These are phyloP conservation scores for Osmanthus fragrans DNA, from an alignment of 257 asterid genomes.

Conservation along the genomic window DNA sequence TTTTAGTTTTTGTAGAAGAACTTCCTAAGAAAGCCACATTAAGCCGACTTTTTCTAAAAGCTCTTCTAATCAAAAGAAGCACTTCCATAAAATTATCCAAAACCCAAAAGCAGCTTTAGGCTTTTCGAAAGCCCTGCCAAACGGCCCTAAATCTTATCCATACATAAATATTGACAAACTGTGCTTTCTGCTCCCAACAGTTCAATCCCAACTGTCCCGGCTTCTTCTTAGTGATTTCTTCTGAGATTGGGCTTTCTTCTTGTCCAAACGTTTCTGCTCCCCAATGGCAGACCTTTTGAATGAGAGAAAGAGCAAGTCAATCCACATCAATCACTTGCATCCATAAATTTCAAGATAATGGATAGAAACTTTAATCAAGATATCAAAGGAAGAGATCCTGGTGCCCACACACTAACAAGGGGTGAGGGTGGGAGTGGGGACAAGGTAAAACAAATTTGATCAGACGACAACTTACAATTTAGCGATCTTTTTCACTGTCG, in stretches of 20 bases:
- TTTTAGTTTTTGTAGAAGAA: neutral
- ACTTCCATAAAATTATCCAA: too few species aligned
- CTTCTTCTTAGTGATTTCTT: conserved; percentile 69
- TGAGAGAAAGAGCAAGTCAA: conserved; percentile 14
- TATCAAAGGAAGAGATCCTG: neutral
- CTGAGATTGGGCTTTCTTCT: conserved; percentile 70
- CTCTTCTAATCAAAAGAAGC: too few species aligned
- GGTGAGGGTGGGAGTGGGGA: neutral
- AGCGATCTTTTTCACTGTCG: conserved; percentile 61
- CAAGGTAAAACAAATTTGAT: neutral
- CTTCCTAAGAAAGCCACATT: too few species aligned
- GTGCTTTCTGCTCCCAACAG: neutral
- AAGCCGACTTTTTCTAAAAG: too few species aligned
- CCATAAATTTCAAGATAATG: neutral
- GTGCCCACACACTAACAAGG: neutral
- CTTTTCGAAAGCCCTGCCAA: too few species aligned
- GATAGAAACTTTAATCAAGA: neutral
- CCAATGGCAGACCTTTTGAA: conserved; percentile 67
- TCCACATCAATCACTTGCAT: neutral
- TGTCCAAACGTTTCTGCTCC: conserved; percentile 65
- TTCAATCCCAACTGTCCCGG: conserved; percentile 65
- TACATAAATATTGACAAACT: conserved; percentile 2
- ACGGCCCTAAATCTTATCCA: neutral
- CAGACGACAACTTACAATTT: conserved; percentile 61
- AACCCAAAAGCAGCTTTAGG: too few species aligned